Conservation (phyloP, 2,329 filamentous ascomycete genomes). For the Alternaria atra region DNA sequence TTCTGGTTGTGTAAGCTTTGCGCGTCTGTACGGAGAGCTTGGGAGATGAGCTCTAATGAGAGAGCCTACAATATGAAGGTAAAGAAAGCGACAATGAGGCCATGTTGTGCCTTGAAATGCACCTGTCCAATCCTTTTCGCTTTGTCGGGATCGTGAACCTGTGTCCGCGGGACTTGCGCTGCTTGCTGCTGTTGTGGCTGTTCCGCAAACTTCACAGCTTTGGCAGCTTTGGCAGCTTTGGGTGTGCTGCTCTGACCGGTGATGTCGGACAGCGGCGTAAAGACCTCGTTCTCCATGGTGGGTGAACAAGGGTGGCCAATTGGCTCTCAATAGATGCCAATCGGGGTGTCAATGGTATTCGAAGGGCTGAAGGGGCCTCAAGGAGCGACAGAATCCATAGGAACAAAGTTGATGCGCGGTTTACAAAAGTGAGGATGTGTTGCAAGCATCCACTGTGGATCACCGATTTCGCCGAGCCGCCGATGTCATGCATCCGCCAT, state of each 20-base stretch:
- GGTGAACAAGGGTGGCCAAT: conserved; percentile 4
- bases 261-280: conserved; percentile 50
- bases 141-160: conserved; percentile 26
- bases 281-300: conserved; percentile 50
- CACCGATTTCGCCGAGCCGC: conserved; percentile 33
- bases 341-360: neutral
- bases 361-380: conserved; percentile 18
- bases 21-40: neutral
- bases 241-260: conserved; percentile 46
- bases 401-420: conserved; percentile 17
- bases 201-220: conserved; percentile 25
- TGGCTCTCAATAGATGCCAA: conserved; percentile 1
- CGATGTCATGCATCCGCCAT: conserved; percentile 29
- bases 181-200: conserved; percentile 32
- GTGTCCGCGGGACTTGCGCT: conserved; percentile 12
- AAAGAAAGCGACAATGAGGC: conserved; percentile 70
- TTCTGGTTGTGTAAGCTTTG: conserved; percentile 51
- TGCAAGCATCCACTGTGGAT: conserved; percentile 22
- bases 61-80: conserved; percentile 66
- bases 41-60: neutral
- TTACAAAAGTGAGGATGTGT: conserved; percentile 16
- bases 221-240: conserved; percentile 31
- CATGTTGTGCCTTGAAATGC: conserved; percentile 63
- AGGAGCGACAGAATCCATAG: conserved; percentile 34
- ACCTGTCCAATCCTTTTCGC: conserved; percentile 56